Conservation (phyloP, 2,329 filamentous ascomycete species). For the Coccinonectria pachysandricola region DNA sequence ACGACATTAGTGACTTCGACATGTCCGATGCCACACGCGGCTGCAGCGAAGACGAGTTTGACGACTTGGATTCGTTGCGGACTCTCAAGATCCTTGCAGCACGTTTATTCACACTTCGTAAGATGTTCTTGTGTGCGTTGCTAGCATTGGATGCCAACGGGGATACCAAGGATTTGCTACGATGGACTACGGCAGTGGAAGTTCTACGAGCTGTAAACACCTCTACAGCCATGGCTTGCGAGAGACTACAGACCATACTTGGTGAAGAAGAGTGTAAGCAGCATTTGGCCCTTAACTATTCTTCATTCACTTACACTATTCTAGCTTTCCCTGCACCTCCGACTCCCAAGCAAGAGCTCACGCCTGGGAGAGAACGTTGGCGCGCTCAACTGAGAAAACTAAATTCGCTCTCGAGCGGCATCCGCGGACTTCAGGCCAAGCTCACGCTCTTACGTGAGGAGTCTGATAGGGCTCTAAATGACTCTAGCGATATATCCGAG, state of each 20-base stretch:
- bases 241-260: slow-evolving; percentile 58
- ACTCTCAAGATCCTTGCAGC: slow-evolving; percentile 73
- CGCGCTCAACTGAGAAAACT: slow-evolving; percentile 82
- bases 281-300: background rate
- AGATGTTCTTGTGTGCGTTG: slow-evolving; percentile 80
- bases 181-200: slow-evolving; percentile 71
- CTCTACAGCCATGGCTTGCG: slow-evolving; percentile 51
- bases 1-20: slow-evolving; percentile 66
- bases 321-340: slow-evolving; percentile 43
- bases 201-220: slow-evolving; percentile 57
- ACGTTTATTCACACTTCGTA: slow-evolving; percentile 69
- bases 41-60: slow-evolving; percentile 56
- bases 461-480: slow-evolving; percentile 68
- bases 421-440: slow-evolving; percentile 87
- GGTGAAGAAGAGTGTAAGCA: slow-evolving; percentile 68
- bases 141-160: slow-evolving; percentile 78
- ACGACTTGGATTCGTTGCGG: slow-evolving; percentile 69
- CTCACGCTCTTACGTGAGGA: slow-evolving; percentile 86
- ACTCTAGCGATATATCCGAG: slow-evolving; percentile 61
- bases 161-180: slow-evolving; percentile 62
- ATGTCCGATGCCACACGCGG: slow-evolving; percentile 58
- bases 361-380: slow-evolving; percentile 72
- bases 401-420: slow-evolving; percentile 78
- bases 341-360: slow-evolving; percentile 49
- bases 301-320: slow-evolving; percentile 6